Evolutionary conservation across 257 asterid species (phyloP).

Genomic region (Penstemon newberryi): DNA sequence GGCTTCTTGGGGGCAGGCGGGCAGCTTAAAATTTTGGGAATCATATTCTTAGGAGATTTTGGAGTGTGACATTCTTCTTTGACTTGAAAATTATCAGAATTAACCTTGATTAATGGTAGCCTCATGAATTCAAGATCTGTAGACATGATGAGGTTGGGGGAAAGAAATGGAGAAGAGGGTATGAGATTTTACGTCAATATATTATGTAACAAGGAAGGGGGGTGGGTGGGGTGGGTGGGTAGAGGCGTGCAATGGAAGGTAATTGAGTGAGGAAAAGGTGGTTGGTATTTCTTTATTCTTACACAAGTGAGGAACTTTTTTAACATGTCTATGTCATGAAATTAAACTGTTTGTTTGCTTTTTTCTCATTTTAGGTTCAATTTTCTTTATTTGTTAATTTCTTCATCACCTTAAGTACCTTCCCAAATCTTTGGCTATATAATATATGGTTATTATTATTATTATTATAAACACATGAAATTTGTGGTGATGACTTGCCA

Average conservation of each 20-base stretch:
- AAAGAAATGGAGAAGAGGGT: slow-evolving; percentile 32
- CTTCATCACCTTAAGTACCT: slow-evolving; percentile 6
- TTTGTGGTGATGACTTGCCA: background rate
- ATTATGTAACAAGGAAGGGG: slow-evolving; percentile 27
- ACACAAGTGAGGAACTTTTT: slow-evolving; percentile 24
- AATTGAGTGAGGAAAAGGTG: slow-evolving; percentile 25
- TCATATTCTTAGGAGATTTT: slow-evolving; percentile 43
- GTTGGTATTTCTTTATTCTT: slow-evolving; percentile 16
- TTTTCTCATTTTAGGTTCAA: background rate
- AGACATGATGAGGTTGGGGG: slow-evolving; percentile 37
- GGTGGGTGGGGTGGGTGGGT: slow-evolving; percentile 14
- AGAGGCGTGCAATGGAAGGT: slow-evolving; percentile 41
- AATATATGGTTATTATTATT: background rate
- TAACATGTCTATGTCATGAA: slow-evolving; percentile 24
- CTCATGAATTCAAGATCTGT: slow-evolving; percentile 43
- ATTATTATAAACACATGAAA: background rate
- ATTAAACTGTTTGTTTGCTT: background rate
- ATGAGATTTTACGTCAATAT: slow-evolving; percentile 25
- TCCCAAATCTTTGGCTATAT: slow-evolving; percentile 3
- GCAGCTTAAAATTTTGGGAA: slow-evolving; percentile 45
- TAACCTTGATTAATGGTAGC: slow-evolving; percentile 37
- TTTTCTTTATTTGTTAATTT: background rate
- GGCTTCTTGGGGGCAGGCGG: slow-evolving; percentile 69
- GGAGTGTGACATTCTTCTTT: slow-evolving; percentile 44
- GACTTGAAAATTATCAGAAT: slow-evolving; percentile 5